Base-by-base conservation (phyloP, 148 eudicot species). In the Vaccinium macrocarpon region DNA sequence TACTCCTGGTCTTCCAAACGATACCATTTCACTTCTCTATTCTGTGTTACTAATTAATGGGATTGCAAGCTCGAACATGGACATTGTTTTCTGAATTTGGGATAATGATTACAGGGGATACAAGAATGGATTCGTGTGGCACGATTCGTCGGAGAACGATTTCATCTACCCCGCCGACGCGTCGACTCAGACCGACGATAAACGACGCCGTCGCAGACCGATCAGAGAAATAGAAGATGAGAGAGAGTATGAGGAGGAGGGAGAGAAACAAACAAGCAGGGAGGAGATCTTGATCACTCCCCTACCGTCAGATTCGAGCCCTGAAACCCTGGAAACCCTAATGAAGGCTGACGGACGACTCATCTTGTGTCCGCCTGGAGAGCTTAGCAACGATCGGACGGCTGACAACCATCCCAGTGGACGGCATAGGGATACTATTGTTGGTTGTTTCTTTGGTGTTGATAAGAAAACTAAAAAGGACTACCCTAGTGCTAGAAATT, bases 241-340 rank as follows among this genome's bases (percentile, higher is more conserved):
- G 1, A 29, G 42, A 23, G 84, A n/a, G 49, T 77, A 23, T 51
- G 68, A 80, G 2, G 18, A 27, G 82, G 85, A 83, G 57, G 23
- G 15, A n/a, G 9, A 79, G n/a, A 35, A 70, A 1, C 79, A 78
- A 12, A 68, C 74, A 16, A 90, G 88, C 64, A 86, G 89, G 42
- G 93, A 90, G 12, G 94, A 95, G 93, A 90, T 94, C 86, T 92
- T 98, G 93, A 90, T 94, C 86, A 91, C 99, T 79, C 98, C 98
- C 0, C 98, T 98, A 83, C 98, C 98, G 79, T 96, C 98, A 27
- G 98, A 96, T 89, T 96, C 98, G 12, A 96, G 98, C 46, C 95
- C 98, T 2, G 98, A 94, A 87, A 93, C 98, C 3, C 83, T 96
- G n/a, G 97, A 94, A 80, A 76, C 97, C 51, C 81, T 96, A 84